phyloP scores from a whole-genome alignment of 768 basidiomycete genomes.

The Tubosaeta sp. region DNA sequence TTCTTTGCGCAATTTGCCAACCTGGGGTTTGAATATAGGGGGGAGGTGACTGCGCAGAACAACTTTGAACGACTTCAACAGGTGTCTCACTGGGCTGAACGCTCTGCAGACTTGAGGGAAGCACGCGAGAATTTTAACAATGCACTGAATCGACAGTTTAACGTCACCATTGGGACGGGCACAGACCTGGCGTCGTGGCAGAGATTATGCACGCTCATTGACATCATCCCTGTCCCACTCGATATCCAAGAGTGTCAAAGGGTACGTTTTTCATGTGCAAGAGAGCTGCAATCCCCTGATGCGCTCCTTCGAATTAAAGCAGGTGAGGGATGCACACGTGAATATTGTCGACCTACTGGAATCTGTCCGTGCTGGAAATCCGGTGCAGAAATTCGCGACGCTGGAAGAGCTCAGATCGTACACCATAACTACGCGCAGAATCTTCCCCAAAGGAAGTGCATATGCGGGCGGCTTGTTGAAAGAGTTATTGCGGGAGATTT shows the following conservation, averaged over 20 bases:
- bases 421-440: slow-evolving; percentile 15
- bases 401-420: slow-evolving; percentile 26
- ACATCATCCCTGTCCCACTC: slow-evolving; percentile 19
- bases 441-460: slow-evolving; percentile 28
- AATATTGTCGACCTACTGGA: slow-evolving; percentile 35
- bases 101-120: neutral
- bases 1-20: slow-evolving; percentile 22
- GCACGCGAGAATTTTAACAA: slow-evolving; percentile 10
- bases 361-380: slow-evolving; percentile 3
- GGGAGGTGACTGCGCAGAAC: slow-evolving; percentile 9
- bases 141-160: slow-evolving; percentile 25
- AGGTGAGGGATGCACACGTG: slow-evolving; percentile 28
- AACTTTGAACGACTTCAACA: slow-evolving; percentile 20
- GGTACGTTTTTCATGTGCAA: slow-evolving; percentile 5
- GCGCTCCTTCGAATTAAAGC: neutral
- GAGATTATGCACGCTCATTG: slow-evolving; percentile 20
- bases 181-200: slow-evolving; percentile 22
- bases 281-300: neutral
- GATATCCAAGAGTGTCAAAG: slow-evolving; percentile 11
- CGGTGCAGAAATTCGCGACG: slow-evolving; percentile 22
- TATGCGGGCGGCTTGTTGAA: slow-evolving; percentile 29
- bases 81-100: neutral
- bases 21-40: slow-evolving; percentile 14
- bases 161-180: slow-evolving; percentile 18
- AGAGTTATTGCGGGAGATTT: slow-evolving; percentile 28